Evolutionary conservation across 2,329 filamentous ascomycete species (phyloP).

Genomic region (Trichoderma koningii): DNA sequence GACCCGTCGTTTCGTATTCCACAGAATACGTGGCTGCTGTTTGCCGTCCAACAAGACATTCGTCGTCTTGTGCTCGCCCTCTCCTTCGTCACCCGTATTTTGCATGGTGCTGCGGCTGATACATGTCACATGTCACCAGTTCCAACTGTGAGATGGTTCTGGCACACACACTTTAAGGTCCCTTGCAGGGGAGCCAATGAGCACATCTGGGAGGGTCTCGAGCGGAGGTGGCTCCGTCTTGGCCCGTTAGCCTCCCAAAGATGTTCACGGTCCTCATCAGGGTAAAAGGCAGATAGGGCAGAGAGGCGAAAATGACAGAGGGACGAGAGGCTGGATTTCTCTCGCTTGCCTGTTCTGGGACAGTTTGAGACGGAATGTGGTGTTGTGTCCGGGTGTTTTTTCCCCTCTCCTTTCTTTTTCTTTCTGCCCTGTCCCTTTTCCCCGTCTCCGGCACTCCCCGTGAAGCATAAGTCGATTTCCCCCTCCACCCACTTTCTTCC

Average conservation of each 20-base stretch:
- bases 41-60: background rate
- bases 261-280: background rate
- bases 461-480: background rate
- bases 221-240: slow-evolving; percentile 17
- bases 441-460: background rate
- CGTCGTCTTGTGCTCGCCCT: background rate
- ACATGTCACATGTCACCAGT: slow-evolving; percentile 18
- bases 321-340: background rate
- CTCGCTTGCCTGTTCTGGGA: background rate
- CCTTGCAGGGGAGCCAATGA: slow-evolving; percentile 18
- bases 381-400: background rate
- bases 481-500: background rate
- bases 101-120: slow-evolving; percentile 3
- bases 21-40: background rate
- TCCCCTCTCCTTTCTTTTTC: background rate
- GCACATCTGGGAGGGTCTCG: slow-evolving; percentile 10
- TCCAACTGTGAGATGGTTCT: slow-evolving; percentile 6
- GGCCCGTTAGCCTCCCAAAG: background rate
- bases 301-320: background rate
- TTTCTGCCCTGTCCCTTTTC: background rate
- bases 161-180: slow-evolving; percentile 12
- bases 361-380: background rate
- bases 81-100: background rate
- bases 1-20: background rate
- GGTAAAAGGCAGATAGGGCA: background rate